phyloP scores from a whole-genome alignment of 2,329 filamentous ascomycete species.

The Xylaria sp. region DNA sequence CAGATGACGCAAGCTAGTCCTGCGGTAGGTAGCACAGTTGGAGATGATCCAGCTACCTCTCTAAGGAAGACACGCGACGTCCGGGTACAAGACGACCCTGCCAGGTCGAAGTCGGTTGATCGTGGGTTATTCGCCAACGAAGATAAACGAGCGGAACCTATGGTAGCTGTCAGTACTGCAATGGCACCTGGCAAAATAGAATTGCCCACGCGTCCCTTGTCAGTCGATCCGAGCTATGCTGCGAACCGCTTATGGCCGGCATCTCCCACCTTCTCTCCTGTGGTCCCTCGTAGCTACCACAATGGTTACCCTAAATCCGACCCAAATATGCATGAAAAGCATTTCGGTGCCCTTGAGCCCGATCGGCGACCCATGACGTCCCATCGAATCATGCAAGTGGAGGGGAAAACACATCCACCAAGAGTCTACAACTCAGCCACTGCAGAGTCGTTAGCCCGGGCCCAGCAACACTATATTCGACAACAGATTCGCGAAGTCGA shows the following conservation, averaged over 20 bases:
- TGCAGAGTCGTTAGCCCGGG: slow-evolving; percentile 54
- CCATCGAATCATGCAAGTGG: slow-evolving; percentile 55
- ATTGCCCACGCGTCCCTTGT: slow-evolving; percentile 58
- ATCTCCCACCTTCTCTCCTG: slow-evolving; percentile 55
- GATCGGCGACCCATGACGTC: slow-evolving; percentile 61
- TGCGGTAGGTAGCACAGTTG: slow-evolving; percentile 46
- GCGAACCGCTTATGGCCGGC: slow-evolving; percentile 45
- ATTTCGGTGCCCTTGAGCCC: slow-evolving; percentile 49
- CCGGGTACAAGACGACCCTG: slow-evolving; percentile 56
- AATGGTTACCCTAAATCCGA: slow-evolving; percentile 58
- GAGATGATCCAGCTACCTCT: slow-evolving; percentile 57
- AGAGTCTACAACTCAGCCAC: slow-evolving; percentile 53
- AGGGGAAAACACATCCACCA: slow-evolving; percentile 51
- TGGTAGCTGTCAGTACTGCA: slow-evolving; percentile 70
- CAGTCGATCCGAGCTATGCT: slow-evolving; percentile 55
- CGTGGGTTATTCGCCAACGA: slow-evolving; percentile 66
- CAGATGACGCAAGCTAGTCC: slow-evolving; percentile 54
- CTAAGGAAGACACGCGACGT: slow-evolving; percentile 56
- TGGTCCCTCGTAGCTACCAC: slow-evolving; percentile 55
- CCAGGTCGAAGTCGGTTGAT: slow-evolving; percentile 72
- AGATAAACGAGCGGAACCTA: slow-evolving; percentile 72
- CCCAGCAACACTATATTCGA: slow-evolving; percentile 50
- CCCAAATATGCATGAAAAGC: slow-evolving; percentile 55
- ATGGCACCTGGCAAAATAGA: slow-evolving; percentile 70
- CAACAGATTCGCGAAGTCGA: slow-evolving; percentile 51